phyloP scores from a whole-genome alignment of 495 filamentous ascomycete species.

The Penicillium simplicissimum region DNA sequence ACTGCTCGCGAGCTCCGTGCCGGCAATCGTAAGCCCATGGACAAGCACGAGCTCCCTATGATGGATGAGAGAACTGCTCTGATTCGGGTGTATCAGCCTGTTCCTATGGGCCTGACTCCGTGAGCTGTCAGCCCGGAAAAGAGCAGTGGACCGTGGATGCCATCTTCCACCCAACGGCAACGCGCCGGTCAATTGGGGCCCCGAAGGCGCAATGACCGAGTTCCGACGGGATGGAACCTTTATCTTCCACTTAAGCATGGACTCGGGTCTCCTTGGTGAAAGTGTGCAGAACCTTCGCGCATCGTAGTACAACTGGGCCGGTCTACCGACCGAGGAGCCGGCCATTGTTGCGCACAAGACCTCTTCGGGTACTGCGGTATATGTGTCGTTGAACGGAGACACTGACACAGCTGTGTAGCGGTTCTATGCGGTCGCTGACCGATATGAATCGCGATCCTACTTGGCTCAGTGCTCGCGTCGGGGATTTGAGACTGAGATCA shows the following conservation, averaged over 20 bases:
- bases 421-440: conserved; percentile 39
- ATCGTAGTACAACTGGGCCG: conserved; percentile 41
- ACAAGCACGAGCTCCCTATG: conserved; percentile 57
- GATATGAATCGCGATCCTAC: conserved; percentile 34
- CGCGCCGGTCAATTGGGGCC: conserved; percentile 57
- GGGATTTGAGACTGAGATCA: conserved; percentile 42
- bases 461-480: conserved; percentile 36
- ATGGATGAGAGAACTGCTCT: conserved; percentile 43
- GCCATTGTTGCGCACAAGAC: conserved; percentile 37
- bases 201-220: conserved; percentile 54
- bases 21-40: conserved; percentile 52
- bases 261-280: conserved; percentile 30
- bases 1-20: conserved; percentile 54
- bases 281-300: conserved; percentile 41
- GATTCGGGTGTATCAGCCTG: conserved; percentile 44
- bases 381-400: conserved; percentile 48
- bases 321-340: conserved; percentile 33
- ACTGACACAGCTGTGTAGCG: conserved; percentile 41
- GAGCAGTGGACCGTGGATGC: conserved; percentile 49
- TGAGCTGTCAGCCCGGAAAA: conserved; percentile 39
- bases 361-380: conserved; percentile 30
- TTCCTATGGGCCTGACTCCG: conserved; percentile 33
- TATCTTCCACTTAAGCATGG: conserved; percentile 46
- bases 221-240: conserved; percentile 49
- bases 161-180: conserved; percentile 51